Percentiles rank a stretch among this genome's conserved stretches.
phyloP scores from a whole-genome alignment of 1,139 yeast genomes.

The Kodamaea sp. region DNA sequence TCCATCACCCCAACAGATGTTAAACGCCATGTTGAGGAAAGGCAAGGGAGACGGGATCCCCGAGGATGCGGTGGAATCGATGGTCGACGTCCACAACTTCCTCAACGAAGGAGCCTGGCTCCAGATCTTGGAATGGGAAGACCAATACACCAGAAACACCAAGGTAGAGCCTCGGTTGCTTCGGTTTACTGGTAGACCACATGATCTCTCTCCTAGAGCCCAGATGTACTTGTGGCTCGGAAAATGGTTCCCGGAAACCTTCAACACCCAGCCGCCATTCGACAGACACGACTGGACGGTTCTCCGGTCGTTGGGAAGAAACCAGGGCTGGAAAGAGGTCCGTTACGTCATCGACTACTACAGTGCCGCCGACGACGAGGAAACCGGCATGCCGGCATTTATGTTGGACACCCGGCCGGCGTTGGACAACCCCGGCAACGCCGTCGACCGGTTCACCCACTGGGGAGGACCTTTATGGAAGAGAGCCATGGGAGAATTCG shows the following conservation, averaged over 20 bases:
- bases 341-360: slow-evolving; percentile 96
- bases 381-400: slow-evolving; percentile 86
- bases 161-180: slow-evolving; percentile 71
- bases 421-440: slow-evolving; percentile 65
- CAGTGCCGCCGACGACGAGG: slow-evolving; percentile 87
- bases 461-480: slow-evolving; percentile 49
- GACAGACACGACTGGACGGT: slow-evolving; percentile 99
- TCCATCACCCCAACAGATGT: slow-evolving; percentile 99
- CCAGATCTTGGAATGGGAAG: slow-evolving; percentile 91
- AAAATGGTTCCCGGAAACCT: slow-evolving; percentile 68
- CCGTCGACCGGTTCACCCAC: slow-evolving; percentile 62
- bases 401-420: slow-evolving; percentile 96
- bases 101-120: slow-evolving; percentile 98
- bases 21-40: slow-evolving; percentile 93
- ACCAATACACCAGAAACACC: slow-evolving; percentile 50
- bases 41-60: slow-evolving; percentile 86
- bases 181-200: slow-evolving; percentile 90
- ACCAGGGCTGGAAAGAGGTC: slow-evolving; percentile 51
- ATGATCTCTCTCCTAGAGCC: slow-evolving; percentile 88
- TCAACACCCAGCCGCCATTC: slow-evolving; percentile 83
- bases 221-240: slow-evolving; percentile 66
- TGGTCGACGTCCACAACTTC: slow-evolving; percentile 97
- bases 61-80: slow-evolving; percentile 92
- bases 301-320: slow-evolving; percentile 59
- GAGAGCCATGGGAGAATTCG: slow-evolving; percentile 48